phyloP scores from a whole-genome alignment of 2,329 filamentous ascomycete genomes.

The Exophiala sp. region DNA sequence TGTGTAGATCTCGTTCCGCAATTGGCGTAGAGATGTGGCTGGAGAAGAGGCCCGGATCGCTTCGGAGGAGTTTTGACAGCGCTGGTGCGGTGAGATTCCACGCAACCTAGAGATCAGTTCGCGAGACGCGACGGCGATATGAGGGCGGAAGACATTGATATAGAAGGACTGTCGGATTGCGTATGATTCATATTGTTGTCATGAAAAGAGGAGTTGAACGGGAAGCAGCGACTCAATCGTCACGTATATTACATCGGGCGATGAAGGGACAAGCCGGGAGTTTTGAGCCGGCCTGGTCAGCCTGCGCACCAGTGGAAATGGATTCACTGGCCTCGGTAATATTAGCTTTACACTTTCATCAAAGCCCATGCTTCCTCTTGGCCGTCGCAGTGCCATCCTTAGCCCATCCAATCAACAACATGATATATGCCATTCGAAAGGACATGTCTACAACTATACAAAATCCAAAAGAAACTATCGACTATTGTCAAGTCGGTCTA shows the following conservation, averaged over 20 bases:
- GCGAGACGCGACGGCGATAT: background rate
- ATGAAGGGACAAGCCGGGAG: conserved; percentile 12
- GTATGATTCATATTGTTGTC: no score
- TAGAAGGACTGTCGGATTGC: no score
- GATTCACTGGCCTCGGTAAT: no score
- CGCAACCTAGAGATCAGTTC: background rate
- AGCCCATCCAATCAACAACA: no score
- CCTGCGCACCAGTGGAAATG: background rate
- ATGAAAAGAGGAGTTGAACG: conserved; percentile 35
- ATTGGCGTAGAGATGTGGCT: conserved; percentile 26
- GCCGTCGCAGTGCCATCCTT: no score
- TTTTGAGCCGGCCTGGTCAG: conserved; percentile 5
- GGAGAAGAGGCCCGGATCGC: conserved; percentile 7
- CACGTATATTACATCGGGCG: background rate
- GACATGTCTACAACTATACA: no score
- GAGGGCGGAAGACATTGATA: no score
- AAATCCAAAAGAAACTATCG: no score
- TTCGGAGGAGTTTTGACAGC: background rate
- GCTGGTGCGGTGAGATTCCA: background rate
- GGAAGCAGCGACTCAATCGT: conserved; percentile 37
- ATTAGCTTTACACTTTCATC: no score
- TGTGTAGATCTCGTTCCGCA: conserved; percentile 21
- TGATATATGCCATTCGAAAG: no score
- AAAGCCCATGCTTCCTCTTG: no score
- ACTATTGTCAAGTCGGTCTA: no score